Evolutionary conservation across 768 basidiomycete species (phyloP), one percentile per base, ranked within the genome.

Genomic region (Tephrocybe sp.): DNA sequence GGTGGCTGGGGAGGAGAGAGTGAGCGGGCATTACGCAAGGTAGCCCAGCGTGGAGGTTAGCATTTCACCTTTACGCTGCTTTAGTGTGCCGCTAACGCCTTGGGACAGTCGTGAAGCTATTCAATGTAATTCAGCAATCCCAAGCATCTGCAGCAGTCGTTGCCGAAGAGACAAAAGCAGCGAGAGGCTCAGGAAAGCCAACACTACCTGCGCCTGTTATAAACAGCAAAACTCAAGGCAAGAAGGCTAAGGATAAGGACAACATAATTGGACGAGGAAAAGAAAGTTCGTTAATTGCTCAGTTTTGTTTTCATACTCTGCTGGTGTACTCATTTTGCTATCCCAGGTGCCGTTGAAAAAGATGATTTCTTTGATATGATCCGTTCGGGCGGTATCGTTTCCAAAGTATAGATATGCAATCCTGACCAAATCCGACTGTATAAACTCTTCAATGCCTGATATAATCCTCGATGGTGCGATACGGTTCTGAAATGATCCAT

Each of bases 1-100:
- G 90, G 85, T 49, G 92, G 92, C 34, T 97, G 93, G 94, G 94
- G 89, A 25, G 87, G 79, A 11, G 88, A 89, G 66, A 82, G 80
- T 67, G 92, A 86, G 72, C 80, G 80, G 66, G 86, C 78, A 51
- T 72, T 84, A 60, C 82, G 79, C 65, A 98, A 87, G 75, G 91
- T 80, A 66, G 96, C 86, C 55, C 97, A 86, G 70, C 74, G 89
- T 64, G 89, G 89, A 68, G 89, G 89, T 89, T 64, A 43, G 79
- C 59, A 31, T 36, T 52, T 25, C 18, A 5, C 5, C 3, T 13
- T 52, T 30, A 22, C 44, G 19, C 40, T 27, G 15, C 13, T 26
- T 39, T 7, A 11, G 21, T 11, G 9, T 19, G 51, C 43, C 34
- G 44, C 27, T 57, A 28, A n/a, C 40, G 31, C 16, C 22, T 13